Base-by-base conservation (phyloP, 257 asterid species). In the Leonotis leonurus region DNA sequence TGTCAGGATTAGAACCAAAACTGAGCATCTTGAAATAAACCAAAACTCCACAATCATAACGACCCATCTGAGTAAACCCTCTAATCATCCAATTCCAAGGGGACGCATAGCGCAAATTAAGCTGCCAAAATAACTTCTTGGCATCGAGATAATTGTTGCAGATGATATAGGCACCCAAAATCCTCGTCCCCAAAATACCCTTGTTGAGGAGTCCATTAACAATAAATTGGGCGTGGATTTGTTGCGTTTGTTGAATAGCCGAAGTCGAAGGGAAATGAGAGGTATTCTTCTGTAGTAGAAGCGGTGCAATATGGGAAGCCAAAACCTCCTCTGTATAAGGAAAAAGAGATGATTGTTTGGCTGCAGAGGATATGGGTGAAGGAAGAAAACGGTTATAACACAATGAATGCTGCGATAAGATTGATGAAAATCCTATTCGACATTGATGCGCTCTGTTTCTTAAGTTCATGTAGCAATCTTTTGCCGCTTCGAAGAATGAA, bases 41-140 rank as follows among this genome's bases (percentile, higher is more conserved):
- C 71, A 85, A 69, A 45, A 92, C 29, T 21, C 93, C 93, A 44
- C 52, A 67, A 33, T 86, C 74, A 54, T 73, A 81, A 70, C 73
- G 65, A 26, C 95, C 93, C 81, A 72, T 78, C 46, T 68, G 64
- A 48, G 84, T 83, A 59, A 81, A 81, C 30, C 97, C 96, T 80
- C 95, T 80, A 60, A 92, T 86, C 93, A 92, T 80, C 98, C 97
- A 89, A 86, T 92, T 89, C 98, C 98, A 91, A 77, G 98, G 98
- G 40, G 96, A 85, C 30, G 99, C 95, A 49, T 81, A 89, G 67
- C 78, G 61, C 67, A 89, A 55, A n/a, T 76, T 80, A 37, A 92
- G 95, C 85, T 75, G 93, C 68, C 55, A 67, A 40, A 92, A 92
- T 33, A 92, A 52, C 4, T 73, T 81, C 77, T 77, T 80, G 71